These are phyloP conservation scores for Calocera cornea DNA, from an alignment of 768 basidiomycete species.

Conservation along the genomic window DNA sequence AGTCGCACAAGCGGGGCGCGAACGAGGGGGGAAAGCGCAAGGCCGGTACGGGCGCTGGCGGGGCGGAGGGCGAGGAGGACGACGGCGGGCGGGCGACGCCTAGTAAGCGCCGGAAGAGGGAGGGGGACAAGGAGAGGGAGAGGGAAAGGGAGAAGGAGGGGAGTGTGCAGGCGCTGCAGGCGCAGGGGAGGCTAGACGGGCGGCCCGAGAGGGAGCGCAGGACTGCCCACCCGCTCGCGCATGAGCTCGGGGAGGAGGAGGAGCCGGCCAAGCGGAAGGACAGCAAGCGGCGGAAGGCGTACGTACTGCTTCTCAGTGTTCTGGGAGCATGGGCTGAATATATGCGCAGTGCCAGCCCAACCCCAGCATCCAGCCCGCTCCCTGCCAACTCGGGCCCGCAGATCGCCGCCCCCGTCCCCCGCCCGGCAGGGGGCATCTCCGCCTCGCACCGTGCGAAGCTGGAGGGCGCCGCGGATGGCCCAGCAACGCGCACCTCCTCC, in stretches of 20 bases:
- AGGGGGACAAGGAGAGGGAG: conserved; percentile 10
- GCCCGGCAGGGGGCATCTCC: neutral
- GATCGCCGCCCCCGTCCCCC: neutral
- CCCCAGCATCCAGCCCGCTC: neutral
- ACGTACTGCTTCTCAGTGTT: neutral
- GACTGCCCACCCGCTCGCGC: neutral
- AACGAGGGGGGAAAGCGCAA: conserved; percentile 20
- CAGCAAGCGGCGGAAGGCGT: neutral
- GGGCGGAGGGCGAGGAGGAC: conserved; percentile 15
- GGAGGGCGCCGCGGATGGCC: neutral
- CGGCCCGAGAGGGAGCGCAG: neutral
- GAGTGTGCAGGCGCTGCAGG: conserved; percentile 12
- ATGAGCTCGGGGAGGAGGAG: neutral
- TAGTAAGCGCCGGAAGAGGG: conserved; percentile 3
- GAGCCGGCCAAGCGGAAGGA: conserved; percentile 3
- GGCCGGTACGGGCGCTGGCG: conserved; percentile 19
- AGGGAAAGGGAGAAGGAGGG: conserved; percentile 12
- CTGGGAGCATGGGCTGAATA: neutral
- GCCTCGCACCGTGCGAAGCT: conserved; percentile 1
- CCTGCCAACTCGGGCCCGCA: neutral
- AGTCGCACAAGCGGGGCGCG: conserved; percentile 20
- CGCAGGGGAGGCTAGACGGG: conserved; percentile 15
- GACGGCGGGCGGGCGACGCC: conserved; percentile 16
- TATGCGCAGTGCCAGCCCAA: neutral
- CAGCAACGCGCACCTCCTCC: neutral